Evolutionary conservation across 345 rosid species (phyloP), one percentile per base, ranked within the genome.

Genomic region (Hirschfeldia incana): DNA sequence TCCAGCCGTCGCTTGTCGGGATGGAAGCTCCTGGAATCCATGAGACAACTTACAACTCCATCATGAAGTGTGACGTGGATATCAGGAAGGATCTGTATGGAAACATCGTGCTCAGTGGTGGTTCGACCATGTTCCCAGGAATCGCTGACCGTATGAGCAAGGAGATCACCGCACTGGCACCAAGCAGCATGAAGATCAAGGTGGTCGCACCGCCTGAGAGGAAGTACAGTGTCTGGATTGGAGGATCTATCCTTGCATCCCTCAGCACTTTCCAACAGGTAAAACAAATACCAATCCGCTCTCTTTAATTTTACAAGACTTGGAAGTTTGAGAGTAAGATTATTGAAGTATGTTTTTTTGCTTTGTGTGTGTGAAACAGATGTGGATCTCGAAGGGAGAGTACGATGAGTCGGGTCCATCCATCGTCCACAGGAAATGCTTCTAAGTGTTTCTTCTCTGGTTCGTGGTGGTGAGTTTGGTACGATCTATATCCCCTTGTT

Each of bases 401-500:
- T 87, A 87, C 62, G 90, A 87, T 21, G 90, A 87, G 65, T 87
- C 90, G 37, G 90, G 88, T 78, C 90, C 90, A 65, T 85, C 88
- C 1, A 87, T 85, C 33, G 89, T 87, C 60, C 89, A 87, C 84
- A 85, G 89, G 85, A 87, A 87, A 65, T 87, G 88, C 82, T 87
- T 87, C 83, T 87, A 72, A 78, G 82, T 6, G 58, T 21, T 59
- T 66, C 68, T 13, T 15, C 10, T 42, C 11, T 28, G 3, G 32
- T 58, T 66, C 72, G 34, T 72, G 77, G 77, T 73, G 82, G 78
- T 78, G 82, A 79, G 78, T 74, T 51, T 73, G 74, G 51, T 73
- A 73, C 78, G 61, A 73, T 68, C 74, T 79, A 29, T 60, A 51
- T 49, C 37, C 78, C 78, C 71, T 67, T 46, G 78, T 79, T 68